Conservation (phyloP, 257 asterid genomes). For the Przewalskia tangutica region DNA sequence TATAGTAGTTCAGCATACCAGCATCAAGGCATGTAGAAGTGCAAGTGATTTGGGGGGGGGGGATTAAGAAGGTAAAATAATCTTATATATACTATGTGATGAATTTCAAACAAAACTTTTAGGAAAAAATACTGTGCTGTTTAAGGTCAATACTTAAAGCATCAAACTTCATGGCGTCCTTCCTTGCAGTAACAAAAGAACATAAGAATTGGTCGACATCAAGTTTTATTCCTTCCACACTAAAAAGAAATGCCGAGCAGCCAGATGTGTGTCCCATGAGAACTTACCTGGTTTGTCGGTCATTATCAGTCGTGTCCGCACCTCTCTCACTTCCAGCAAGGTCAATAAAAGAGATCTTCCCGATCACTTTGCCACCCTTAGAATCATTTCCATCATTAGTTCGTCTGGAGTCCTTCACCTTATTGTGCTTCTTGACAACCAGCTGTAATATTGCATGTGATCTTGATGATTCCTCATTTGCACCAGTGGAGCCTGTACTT, state of each 20-base stretch:
- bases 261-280: conserved; percentile 7
- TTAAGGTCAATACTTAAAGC: neutral
- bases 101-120: neutral
- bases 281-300: conserved; percentile 81
- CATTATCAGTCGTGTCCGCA: conserved; percentile 98
- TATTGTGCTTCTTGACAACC: conserved; percentile 78
- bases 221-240: neutral
- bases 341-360: conserved; percentile 94
- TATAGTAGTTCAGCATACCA: neutral
- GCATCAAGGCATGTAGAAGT: neutral
- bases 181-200: neutral
- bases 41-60: too few relatives aligned
- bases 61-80: too few relatives aligned
- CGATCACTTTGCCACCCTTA: conserved; percentile 71
- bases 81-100: neutral
- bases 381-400: conserved; percentile 67
- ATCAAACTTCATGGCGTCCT: neutral
- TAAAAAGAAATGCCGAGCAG: neutral
- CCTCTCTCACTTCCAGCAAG: conserved; percentile 99
- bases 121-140: neutral
- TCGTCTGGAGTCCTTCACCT: conserved; percentile 73
- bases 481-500: conserved; percentile 98
- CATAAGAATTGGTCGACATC: neutral
- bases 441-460: conserved; percentile 96
- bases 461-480: conserved; percentile 98